Percentiles rank a stretch among this genome's conserved stretches.
Evolutionary conservation across 352 stramenopile genomes (phyloP).

Genomic region (Globisporangium alternatum): DNA sequence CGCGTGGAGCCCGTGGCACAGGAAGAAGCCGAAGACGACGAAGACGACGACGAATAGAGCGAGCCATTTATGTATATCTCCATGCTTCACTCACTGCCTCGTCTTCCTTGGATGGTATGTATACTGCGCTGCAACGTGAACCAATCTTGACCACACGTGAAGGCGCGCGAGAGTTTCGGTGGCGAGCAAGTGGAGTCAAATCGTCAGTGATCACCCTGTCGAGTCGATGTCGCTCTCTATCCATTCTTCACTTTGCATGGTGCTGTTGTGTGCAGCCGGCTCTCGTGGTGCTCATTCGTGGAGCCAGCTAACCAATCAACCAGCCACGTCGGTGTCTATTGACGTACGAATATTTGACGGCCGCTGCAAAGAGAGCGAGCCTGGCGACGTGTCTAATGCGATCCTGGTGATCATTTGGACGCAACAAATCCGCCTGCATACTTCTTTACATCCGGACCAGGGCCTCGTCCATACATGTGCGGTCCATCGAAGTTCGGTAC

Average conservation of each 20-base stretch:
- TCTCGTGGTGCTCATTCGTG: neutral
- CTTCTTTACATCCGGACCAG: neutral
- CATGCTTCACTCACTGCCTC: neutral
- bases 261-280: neutral
- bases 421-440: too few relatives aligned
- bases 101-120: neutral
- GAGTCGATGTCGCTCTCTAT: neutral
- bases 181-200: neutral
- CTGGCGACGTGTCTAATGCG: too few relatives aligned
- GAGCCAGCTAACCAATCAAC: neutral
- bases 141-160: too few relatives aligned
- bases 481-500: neutral
- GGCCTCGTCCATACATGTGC: neutral
- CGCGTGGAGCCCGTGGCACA: conserved; percentile 13
- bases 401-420: too few relatives aligned
- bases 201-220: neutral
- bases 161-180: neutral
- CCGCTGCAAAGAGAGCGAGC: neutral
- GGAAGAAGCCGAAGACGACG: conserved; percentile 2
- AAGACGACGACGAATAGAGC: conserved; percentile 12
- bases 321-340: neutral
- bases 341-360: neutral
- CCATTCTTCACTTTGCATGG: neutral
- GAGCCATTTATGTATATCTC: neutral
- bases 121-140: too few relatives aligned